Evolutionary conservation across 495 filamentous ascomycete species (phyloP).

Genomic region (Daldinia childiae): DNA sequence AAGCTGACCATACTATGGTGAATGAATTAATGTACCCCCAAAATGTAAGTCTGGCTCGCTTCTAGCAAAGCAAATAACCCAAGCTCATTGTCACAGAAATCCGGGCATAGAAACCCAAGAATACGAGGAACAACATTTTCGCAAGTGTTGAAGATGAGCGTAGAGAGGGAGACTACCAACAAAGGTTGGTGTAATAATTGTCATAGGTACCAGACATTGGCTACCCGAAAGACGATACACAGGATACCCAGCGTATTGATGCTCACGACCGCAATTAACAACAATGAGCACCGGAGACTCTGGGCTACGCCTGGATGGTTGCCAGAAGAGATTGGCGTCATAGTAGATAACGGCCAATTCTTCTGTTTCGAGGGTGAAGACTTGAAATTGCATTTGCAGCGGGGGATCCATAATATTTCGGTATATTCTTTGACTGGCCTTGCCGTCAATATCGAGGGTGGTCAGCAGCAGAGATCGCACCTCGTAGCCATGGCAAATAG

Average conservation of each 20-base stretch:
- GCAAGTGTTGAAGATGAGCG: constrained; percentile 82
- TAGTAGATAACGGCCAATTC: constrained; percentile 81
- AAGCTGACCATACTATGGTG: constrained; percentile 73
- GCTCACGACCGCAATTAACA: constrained; percentile 81
- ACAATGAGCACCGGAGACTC: constrained; percentile 73
- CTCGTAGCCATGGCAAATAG: constrained; percentile 90
- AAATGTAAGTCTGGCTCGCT: constrained; percentile 51
- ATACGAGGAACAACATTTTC: constrained; percentile 73
- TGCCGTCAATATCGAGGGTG: constrained; percentile 86
- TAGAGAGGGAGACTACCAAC: constrained; percentile 81
- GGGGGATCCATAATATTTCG: constrained; percentile 71
- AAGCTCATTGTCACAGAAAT: constrained; percentile 48
- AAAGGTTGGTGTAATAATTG: constrained; percentile 93
- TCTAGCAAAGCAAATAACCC: constrained; percentile 24
- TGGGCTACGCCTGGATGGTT: constrained; percentile 92
- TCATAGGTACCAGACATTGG: constrained; percentile 82
- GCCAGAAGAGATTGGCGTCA: constrained; percentile 89
- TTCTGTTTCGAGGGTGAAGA: constrained; percentile 93
- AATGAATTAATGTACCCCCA: constrained; percentile 86
- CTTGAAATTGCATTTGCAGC: constrained; percentile 71
- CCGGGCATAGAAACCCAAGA: constrained; percentile 59
- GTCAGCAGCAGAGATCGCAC: constrained; percentile 84
- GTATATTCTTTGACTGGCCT: constrained; percentile 94
- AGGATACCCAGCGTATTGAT: constrained; percentile 82
- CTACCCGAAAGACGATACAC: constrained; percentile 80